Base-by-base conservation (phyloP, 2,329 filamentous ascomycete species). In the Cladosporium sp. region DNA sequence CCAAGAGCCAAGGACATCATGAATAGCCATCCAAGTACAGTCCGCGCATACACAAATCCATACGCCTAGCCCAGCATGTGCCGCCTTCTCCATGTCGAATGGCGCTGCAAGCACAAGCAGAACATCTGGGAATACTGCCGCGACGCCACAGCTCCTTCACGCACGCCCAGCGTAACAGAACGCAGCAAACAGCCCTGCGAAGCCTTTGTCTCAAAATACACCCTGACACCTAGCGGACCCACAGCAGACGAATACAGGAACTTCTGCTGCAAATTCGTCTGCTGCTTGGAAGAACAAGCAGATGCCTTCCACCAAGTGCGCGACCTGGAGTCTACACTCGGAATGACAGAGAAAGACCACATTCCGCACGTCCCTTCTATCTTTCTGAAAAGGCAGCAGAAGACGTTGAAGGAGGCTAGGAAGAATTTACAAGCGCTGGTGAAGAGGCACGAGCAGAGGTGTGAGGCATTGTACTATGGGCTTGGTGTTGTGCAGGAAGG, bases 101-200 rank as follows among this genome's bases (percentile, higher is more conserved):
- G 55, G 55, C 55, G 55, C 45, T 57, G 55, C 55, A 51, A 48
- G 13, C 55, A 57, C 55, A 51, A 48, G 13, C 55, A 57, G n/a
- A 57, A 40, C 36, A 57, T 57, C 37, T 51, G 37, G 36, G 55
- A 57, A 19, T 57, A 51, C 55, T 57, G 55, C 55, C 45, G 47
- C 45, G 55, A 50, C 47, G 52, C 52, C 32, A 55, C 40, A 12
- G 52, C 52, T 0, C 48, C 37, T 20, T 51, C 55, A 5, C 53
- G 53, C 34, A 57, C 55, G 25, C 55, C 55, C 19, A 44, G 45
- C 39, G 28, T 34, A 15, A 13, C 45, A 7, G 35, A 34, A 5
- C 34, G 15, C 20, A 28, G 42, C 34, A 48, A 25, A 17, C 35
- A 35, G 6, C 55, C 55, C 9, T 57, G 55, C 37, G 47, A 42